Conservation (phyloP, 805 yeast genomes). For the Hyphopichia homilentoma region DNA sequence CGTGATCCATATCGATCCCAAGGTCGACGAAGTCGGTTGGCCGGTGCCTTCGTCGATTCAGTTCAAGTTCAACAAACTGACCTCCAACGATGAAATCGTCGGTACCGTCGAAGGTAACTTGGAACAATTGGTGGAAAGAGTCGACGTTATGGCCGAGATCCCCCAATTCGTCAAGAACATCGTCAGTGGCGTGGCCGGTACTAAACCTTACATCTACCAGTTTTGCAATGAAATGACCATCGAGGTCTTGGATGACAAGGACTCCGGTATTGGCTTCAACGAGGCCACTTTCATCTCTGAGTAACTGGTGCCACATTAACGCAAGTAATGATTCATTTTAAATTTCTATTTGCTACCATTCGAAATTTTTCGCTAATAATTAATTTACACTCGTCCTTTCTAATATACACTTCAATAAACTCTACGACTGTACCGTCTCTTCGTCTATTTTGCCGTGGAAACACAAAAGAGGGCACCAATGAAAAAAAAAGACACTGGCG, state of each 20-base stretch:
- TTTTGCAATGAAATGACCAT: slow-evolving; percentile 64
- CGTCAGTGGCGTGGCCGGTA: slow-evolving; percentile 91
- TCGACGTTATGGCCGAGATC: slow-evolving; percentile 96
- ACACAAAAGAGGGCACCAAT: no score
- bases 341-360: not conserved
- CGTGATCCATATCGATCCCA: slow-evolving; percentile 51
- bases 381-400: not conserved
- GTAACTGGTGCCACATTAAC: slow-evolving; percentile 9
- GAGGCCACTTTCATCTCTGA: slow-evolving; percentile 78
- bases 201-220: slow-evolving; percentile 96
- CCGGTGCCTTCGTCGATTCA: slow-evolving; percentile 69
- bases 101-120: slow-evolving; percentile 61
- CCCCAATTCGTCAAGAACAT: slow-evolving; percentile 92
- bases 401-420: not conserved
- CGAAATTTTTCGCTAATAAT: not conserved
- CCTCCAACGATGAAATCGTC: slow-evolving; percentile 38
- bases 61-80: slow-evolving; percentile 52
- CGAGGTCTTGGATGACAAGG: slow-evolving; percentile 41
- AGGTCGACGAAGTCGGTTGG: slow-evolving; percentile 86
- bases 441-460: not conserved
- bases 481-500: not conserved
- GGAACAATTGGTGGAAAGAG: slow-evolving; percentile 70
- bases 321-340: not conserved
- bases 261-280: slow-evolving; percentile 64
- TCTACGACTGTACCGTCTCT: not conserved